Base-by-base conservation (phyloP, 73 alveolate species). In the Paramecium sexaurelia region DNA sequence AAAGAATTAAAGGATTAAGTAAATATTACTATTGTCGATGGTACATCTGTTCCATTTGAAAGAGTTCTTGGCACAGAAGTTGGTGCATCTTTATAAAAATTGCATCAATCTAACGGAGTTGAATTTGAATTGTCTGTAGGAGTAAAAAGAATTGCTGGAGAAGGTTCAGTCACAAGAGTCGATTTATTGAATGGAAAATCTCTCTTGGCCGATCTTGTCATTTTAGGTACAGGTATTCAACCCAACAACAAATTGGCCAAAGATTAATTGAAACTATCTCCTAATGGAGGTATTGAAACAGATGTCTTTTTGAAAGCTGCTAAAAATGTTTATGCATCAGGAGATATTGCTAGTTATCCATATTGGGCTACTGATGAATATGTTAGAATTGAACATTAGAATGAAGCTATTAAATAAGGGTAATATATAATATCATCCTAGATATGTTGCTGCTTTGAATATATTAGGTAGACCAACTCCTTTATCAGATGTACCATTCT, bases 361-460 rank as follows among this genome's bases (percentile, higher is more conserved):
- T 91, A 87, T 91, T 86, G 95, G 94, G 68, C 45, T 36, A 87
- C 98, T 87, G 97, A 96, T 66, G 75, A 85, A 13, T 75, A 92
- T 45, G 93, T 47, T 5, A 95, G 99, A 92, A 69, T 94, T 19
- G 99, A 96, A 84, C 99, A 96, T 93, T 93, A 95, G 93, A 84
- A 88, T 55, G 93, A 89, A 24, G 98, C 99, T 33, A 73, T 83
- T 56, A 94, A 93, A 27, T 92, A 95, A 94, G 96, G 94, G 43
- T 86, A 33, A 19, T 41, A 67, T 10, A 5, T 6, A 15, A 20
- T 29, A 67, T 67, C 24, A 29, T 20, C 9, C 24, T 24, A 67
- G 85, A 15, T 73, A 73, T 9, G 87, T 89, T 32, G 98, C 98
- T 24, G 99, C 98, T 4, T 93, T 87, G 94, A 96, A 96, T 88